These are phyloP conservation scores for Tympanopsis confertula DNA, from an alignment of 2,329 filamentous ascomycete species.

Conservation along the genomic window DNA sequence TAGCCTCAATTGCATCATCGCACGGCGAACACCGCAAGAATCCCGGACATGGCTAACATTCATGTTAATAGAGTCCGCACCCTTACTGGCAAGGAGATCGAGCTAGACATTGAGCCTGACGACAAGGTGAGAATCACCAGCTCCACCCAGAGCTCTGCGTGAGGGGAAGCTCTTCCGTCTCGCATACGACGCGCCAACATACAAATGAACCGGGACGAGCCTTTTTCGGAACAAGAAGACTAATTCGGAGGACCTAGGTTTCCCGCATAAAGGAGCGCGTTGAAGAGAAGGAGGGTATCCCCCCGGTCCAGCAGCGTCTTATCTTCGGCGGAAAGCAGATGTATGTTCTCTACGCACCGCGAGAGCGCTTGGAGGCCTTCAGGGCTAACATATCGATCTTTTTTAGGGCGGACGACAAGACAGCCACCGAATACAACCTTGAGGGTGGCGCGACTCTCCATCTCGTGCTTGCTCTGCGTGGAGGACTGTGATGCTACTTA, in stretches of 20 bases:
- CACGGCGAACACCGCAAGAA: background rate
- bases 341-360: conserved; percentile 28
- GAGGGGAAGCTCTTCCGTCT: too few species aligned
- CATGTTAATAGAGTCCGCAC: conserved; percentile 55
- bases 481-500: too few species aligned
- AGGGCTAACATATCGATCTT: too few species aligned
- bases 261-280: conserved; percentile 67
- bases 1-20: background rate
- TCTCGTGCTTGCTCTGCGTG: conserved; percentile 61
- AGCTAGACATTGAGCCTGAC: conserved; percentile 64
- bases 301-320: conserved; percentile 61
- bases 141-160: too few species aligned
- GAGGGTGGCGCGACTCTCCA: conserved; percentile 64
- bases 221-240: background rate
- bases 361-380: too few species aligned
- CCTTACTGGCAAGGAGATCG: conserved; percentile 68
- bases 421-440: conserved; percentile 57
- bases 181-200: too few species aligned
- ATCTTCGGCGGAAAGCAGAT: conserved; percentile 72
- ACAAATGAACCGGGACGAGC: too few species aligned
- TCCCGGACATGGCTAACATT: background rate
- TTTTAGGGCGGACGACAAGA: conserved; percentile 66
- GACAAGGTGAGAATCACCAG: conserved; percentile 39
- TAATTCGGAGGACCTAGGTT: conserved; percentile 32
- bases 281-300: conserved; percentile 69